Percentiles rank a stretch among this genome's conserved stretches.
Evolutionary conservation across 495 filamentous ascomycete genomes (phyloP).

Genomic region (Collariella sp.): DNA sequence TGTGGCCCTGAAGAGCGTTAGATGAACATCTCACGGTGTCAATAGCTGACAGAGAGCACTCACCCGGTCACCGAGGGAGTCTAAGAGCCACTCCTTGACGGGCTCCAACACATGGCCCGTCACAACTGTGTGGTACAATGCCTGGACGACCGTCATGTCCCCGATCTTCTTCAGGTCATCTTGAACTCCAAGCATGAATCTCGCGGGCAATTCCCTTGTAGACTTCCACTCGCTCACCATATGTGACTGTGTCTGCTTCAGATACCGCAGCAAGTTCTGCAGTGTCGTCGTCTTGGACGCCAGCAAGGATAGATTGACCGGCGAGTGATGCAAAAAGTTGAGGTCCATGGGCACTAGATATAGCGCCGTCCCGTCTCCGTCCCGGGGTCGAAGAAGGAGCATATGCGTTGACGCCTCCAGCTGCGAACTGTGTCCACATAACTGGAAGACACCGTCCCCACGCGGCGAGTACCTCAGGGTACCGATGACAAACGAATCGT

Average conservation of each 20-base stretch:
- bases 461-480: conserved; percentile 40
- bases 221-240: conserved; percentile 74
- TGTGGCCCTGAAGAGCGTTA: conserved; percentile 60
- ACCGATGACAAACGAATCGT: conserved; percentile 83
- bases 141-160: conserved; percentile 53
- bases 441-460: conserved; percentile 23
- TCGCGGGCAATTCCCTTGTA: conserved; percentile 66
- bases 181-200: conserved; percentile 67
- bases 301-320: conserved; percentile 69
- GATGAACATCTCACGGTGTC: neutral
- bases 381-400: conserved; percentile 46
- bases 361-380: conserved; percentile 29
- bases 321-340: conserved; percentile 69
- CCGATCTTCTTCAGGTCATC: conserved; percentile 47
- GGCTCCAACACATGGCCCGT: conserved; percentile 72
- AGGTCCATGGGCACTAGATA: conserved; percentile 72
- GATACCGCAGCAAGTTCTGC: conserved; percentile 76
- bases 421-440: conserved; percentile 61
- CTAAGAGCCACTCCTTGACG: conserved; percentile 81
- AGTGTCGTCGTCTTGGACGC: conserved; percentile 80
- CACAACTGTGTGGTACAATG: conserved; percentile 74
- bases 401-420: conserved; percentile 66
- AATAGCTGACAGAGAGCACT: conserved; percentile 12
- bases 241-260: conserved; percentile 63
- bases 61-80: conserved; percentile 78